phyloP scores from a whole-genome alignment of 257 asterid species.

The Gentiana dahurica region DNA sequence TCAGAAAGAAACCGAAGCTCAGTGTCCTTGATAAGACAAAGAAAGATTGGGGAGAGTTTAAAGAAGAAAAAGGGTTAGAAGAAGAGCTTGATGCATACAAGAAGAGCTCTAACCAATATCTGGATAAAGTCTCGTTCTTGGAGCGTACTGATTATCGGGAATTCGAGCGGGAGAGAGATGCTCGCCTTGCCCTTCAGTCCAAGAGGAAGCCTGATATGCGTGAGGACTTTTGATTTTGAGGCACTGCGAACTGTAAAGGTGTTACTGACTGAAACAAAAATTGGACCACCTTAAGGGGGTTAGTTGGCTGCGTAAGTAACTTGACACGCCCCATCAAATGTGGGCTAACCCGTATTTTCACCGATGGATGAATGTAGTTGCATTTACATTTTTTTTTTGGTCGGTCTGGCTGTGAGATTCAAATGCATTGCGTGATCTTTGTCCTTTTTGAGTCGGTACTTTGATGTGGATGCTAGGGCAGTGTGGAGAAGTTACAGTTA shows the following conservation, averaged over 20 bases:
- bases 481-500: too few relatives aligned
- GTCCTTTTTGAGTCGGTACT: too few relatives aligned
- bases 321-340: too few relatives aligned
- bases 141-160: conserved; percentile 82
- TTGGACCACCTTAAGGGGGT: too few relatives aligned
- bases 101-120: conserved; percentile 86
- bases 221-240: conserved; percentile 40
- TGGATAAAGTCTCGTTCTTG: conserved; percentile 80
- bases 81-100: conserved; percentile 89
- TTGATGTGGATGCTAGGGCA: too few relatives aligned
- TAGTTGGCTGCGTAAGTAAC: too few relatives aligned
- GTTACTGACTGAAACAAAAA: too few relatives aligned
- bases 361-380: too few relatives aligned
- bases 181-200: conserved; percentile 67
- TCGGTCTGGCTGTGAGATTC: too few relatives aligned
- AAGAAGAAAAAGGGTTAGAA: conserved; percentile 82
- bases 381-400: too few relatives aligned
- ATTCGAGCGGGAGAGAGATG: conserved; percentile 91
- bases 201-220: conserved; percentile 81
- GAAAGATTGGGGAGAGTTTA: conserved; percentile 96
- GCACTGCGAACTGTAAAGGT: background rate
- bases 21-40: conserved; percentile 93
- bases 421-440: too few relatives aligned
- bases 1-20: conserved; percentile 80
- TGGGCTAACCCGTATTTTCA: too few relatives aligned